Evolutionary conservation across 495 filamentous ascomycete species (phyloP).

Genomic region (Tuber aestivum): DNA sequence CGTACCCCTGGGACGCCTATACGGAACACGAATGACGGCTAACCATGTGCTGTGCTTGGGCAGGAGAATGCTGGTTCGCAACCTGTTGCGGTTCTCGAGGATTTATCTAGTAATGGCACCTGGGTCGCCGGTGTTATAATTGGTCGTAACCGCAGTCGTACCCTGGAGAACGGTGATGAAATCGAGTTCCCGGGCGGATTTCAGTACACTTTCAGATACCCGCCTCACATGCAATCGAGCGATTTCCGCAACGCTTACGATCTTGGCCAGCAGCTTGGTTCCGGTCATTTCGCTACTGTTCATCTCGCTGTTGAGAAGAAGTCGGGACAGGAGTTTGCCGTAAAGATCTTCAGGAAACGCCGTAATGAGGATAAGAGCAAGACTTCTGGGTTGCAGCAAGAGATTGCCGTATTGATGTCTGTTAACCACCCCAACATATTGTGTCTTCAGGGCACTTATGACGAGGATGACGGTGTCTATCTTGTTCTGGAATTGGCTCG

Average conservation of each 20-base stretch:
- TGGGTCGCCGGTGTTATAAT: constrained; percentile 89
- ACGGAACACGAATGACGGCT: background rate
- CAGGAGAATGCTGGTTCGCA: constrained; percentile 73
- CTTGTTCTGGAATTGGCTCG: constrained; percentile 84
- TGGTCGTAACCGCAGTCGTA: constrained; percentile 82
- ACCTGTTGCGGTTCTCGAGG: constrained; percentile 74
- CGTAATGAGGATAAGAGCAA: constrained; percentile 74
- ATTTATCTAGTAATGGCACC: constrained; percentile 93
- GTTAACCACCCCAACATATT: constrained; percentile 94
- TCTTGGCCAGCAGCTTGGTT: constrained; percentile 78
- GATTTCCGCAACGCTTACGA: constrained; percentile 81
- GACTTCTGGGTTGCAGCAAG: constrained; percentile 80
- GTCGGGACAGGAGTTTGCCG: constrained; percentile 77
- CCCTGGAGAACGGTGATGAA: constrained; percentile 82
- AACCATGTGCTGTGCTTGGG: background rate
- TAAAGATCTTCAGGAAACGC: constrained; percentile 85
- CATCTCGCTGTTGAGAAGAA: constrained; percentile 82
- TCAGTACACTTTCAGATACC: constrained; percentile 85
- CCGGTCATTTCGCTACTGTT: constrained; percentile 94
- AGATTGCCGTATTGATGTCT: constrained; percentile 92
- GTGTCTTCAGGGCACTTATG: constrained; percentile 91
- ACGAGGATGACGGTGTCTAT: constrained; percentile 85
- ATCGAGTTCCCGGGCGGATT: constrained; percentile 75
- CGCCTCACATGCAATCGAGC: constrained; percentile 64
- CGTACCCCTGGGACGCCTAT: background rate